Base-by-base conservation (phyloP, 1,284 basidiomycete species). In the Thelephora terrestris region DNA sequence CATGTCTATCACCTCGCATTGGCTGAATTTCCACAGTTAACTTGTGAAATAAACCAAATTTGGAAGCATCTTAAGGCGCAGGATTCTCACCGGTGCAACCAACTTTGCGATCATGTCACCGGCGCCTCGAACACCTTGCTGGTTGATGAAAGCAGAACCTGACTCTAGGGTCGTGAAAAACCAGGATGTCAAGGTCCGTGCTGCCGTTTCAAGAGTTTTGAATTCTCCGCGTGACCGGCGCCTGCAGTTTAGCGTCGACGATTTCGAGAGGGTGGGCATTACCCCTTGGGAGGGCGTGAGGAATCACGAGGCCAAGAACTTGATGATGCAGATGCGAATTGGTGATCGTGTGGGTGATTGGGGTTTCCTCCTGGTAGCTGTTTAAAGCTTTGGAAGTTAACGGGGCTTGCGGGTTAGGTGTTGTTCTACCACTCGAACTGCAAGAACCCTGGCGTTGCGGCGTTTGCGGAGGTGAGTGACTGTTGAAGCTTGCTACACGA, bases 371-470 rank as follows among this genome's bases (percentile, higher is more conserved):
- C 18, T 44, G 18, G 43, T 38, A 34, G 50, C 17, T 25, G 45
- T 45, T 49, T 37, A 16, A 5, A 16, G 35, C 35, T 4, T 37
- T 16, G 35, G 16, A 37, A 5, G 35, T 18, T 18, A 37, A 45
- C 49, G 32, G n/a, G n/a, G n/a, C n/a, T n/a, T n/a, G n/a, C 14
- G 23, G 35, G 23, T 43, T 46, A 61, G 58, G 58, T 64, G 35
- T 50, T 88, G 38, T 89, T 89, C 68, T 98, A 97, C 63, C 92
- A 96, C 61, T 94, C 91, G 17, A 98, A 92, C 63, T 91, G 85
- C 68, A 95, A 93, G 68, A 75, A 65, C 37, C 93, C 92, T 56
- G 91, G 92, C 16, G 80, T 95, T 44, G 88, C 85, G 46, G 91
- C 78, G 7, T 80, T 93, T 58, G 91, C 91, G 5, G 78, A 85